A percentile compares a stretch with the other conserved stretches of the same genome.
phyloP scores from a whole-genome alignment of 164 flowering plant species.

The Platanus orientalis region DNA sequence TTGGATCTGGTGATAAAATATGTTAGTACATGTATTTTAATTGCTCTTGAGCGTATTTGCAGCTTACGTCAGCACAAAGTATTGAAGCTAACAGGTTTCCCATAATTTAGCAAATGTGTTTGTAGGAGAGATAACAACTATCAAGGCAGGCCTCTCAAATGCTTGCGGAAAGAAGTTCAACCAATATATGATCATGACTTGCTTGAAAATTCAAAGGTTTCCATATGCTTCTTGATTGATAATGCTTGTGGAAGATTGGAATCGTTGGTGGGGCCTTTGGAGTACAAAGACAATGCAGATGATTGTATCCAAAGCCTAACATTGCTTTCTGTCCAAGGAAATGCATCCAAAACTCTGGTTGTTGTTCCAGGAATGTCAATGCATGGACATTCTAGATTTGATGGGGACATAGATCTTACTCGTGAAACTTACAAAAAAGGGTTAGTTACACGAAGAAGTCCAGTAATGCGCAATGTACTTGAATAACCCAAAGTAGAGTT shows the following conservation, averaged over 20 bases:
- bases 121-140: constrained; percentile 5
- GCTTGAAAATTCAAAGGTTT: constrained; percentile 16
- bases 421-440: constrained; percentile 26
- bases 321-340: constrained; percentile 7
- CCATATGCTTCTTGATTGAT: constrained; percentile 13
- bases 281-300: constrained; percentile 12
- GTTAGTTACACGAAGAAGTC: constrained; percentile 23
- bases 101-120: neutral
- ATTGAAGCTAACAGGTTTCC: neutral
- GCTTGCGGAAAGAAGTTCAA: constrained; percentile 17
- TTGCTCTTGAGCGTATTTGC: neutral
- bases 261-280: constrained; percentile 22
- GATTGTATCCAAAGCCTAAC: constrained; percentile 10
- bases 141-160: constrained; percentile 19
- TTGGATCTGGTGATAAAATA: too few relatives aligned
- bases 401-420: constrained; percentile 16
- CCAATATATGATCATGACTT: constrained; percentile 12
- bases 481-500: constrained; percentile 27
- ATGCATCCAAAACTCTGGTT: constrained; percentile 27
- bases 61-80: neutral
- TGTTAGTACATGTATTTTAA: too few relatives aligned
- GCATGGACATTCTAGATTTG: constrained; percentile 20
- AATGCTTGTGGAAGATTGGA: constrained; percentile 17
- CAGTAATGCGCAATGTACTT: constrained; percentile 11
- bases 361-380: constrained; percentile 11